Conservation (phyloP, 768 basidiomycete genomes). For the Piloderma croceum region DNA sequence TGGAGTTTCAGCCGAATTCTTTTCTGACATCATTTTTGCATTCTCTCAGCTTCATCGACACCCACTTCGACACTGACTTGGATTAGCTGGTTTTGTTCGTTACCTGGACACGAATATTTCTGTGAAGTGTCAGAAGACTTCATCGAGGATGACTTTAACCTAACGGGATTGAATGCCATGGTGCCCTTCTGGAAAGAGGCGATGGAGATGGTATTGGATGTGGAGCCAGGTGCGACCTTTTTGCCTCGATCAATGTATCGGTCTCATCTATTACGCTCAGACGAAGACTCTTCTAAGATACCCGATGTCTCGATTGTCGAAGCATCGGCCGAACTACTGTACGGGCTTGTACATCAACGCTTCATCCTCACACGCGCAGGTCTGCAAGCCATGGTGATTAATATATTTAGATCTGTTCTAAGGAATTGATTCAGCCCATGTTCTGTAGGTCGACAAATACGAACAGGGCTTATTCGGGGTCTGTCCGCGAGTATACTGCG, state of each 20-base stretch:
- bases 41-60: conserved; percentile 68
- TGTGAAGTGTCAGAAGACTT: conserved; percentile 98
- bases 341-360: conserved; percentile 95
- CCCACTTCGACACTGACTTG: conserved; percentile 90
- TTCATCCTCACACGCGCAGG: conserved; percentile 95
- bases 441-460: conserved; percentile 85
- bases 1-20: conserved; percentile 13
- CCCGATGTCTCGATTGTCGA: conserved; percentile 99
- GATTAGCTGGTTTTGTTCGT: conserved; percentile 95
- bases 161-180: conserved; percentile 91
- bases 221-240: conserved; percentile 81
- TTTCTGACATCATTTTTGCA: conserved; percentile 3
- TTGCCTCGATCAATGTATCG: conserved; percentile 5
- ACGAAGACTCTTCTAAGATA: conserved; percentile 92
- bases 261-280: conserved; percentile 28
- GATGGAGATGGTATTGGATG: conserved; percentile 99
- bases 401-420: conserved; percentile 10
- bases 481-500: conserved; percentile 94
- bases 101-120: conserved; percentile 96
- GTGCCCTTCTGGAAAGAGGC: conserved; percentile 99
- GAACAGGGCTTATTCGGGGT: conserved; percentile 86
- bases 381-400: conserved; percentile 85
- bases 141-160: conserved; percentile 98
- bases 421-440: neutral
- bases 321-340: conserved; percentile 93